A percentile compares a stretch with the other conserved stretches of the same genome.
These are phyloP conservation scores for Ramichloridium luteum DNA, from an alignment of 2,329 filamentous ascomycete species.

Conservation along the genomic window DNA sequence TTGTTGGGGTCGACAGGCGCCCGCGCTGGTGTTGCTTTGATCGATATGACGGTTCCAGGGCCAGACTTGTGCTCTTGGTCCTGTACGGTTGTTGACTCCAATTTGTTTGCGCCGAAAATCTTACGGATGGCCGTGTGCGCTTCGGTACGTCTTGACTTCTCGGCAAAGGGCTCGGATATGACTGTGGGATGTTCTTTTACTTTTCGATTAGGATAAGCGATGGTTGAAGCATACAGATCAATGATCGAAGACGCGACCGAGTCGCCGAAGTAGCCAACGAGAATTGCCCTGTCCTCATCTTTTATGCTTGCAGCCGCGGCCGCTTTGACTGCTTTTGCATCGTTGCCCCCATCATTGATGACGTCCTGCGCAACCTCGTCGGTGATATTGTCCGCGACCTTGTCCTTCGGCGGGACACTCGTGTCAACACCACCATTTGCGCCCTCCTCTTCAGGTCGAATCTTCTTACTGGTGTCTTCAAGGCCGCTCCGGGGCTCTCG, in stretches of 20 bases:
- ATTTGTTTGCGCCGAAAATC: constrained; percentile 57
- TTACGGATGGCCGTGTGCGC: constrained; percentile 59
- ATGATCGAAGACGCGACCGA: constrained; percentile 40
- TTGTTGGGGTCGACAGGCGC: constrained; percentile 8
- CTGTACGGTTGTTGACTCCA: constrained; percentile 66
- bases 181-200: constrained; percentile 44
- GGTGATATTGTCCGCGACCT: neutral
- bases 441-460: neutral
- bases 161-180: constrained; percentile 41
- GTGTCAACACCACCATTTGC: neutral
- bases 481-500: constrained; percentile 8
- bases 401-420: neutral
- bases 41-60: constrained; percentile 51
- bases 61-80: constrained; percentile 37
- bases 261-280: constrained; percentile 40
- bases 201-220: constrained; percentile 43
- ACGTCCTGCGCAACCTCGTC: no score
- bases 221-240: constrained; percentile 42
- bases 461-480: constrained; percentile 10
- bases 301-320: constrained; percentile 20
- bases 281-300: constrained; percentile 25
- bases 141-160: constrained; percentile 49
- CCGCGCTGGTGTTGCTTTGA: constrained; percentile 35
- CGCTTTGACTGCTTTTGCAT: constrained; percentile 8
- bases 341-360: no score